Conservation (phyloP, 208 protist genomes). For the Leishmania martiniquensis region DNA sequence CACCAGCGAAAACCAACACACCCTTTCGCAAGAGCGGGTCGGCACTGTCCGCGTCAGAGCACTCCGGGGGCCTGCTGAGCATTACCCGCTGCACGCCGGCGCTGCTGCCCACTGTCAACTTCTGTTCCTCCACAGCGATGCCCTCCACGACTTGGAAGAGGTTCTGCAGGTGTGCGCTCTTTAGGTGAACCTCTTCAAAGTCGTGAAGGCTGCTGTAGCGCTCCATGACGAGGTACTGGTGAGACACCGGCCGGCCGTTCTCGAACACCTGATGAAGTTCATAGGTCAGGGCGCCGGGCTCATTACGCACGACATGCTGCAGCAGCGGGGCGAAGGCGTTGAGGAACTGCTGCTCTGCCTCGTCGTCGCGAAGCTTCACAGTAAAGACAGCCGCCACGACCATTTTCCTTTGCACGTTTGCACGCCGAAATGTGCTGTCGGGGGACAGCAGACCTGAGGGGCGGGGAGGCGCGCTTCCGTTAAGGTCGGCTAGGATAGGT, state of each 20-base stretch:
- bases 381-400: conserved; percentile 55
- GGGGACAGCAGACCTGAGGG: not conserved
- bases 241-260: conserved; percentile 30
- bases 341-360: conserved; percentile 47
- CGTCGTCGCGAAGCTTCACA: conserved; percentile 43
- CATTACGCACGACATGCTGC: conserved; percentile 39
- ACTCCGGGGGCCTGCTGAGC: conserved; percentile 23
- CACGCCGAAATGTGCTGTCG: not conserved
- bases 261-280: conserved; percentile 64
- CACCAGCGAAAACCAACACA: conserved; percentile 76
- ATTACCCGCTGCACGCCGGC: conserved; percentile 12
- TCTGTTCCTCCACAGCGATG: conserved; percentile 36
- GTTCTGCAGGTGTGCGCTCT: conserved; percentile 37
- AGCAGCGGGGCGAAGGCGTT: conserved; percentile 45
- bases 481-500: not conserved
- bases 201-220: conserved; percentile 49
- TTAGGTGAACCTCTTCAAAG: conserved; percentile 49
- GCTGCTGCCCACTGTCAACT: conserved; percentile 21
- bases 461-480: not conserved
- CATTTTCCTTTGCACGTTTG: conserved; percentile 35
- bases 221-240: conserved; percentile 55
- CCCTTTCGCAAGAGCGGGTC: conserved; percentile 52
- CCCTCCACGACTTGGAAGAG: conserved; percentile 37
- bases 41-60: conserved; percentile 17
- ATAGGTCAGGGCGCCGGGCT: conserved; percentile 73